Base-by-base conservation (phyloP, 129 eudicot species). In the Heracleum sosnowskyi region DNA sequence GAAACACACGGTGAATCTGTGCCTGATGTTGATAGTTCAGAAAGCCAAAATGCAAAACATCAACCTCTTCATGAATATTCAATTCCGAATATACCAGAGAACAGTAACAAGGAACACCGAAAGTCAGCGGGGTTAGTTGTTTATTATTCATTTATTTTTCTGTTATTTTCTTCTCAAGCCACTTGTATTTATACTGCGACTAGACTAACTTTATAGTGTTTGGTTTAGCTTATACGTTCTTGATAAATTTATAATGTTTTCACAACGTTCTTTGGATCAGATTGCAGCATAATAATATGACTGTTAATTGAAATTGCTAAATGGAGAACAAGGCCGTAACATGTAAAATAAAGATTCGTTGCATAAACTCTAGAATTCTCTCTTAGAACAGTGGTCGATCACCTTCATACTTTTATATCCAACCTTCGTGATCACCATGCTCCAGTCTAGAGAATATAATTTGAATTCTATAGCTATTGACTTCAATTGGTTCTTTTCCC, bases 51-150 rank as follows among this genome's bases (percentile, higher is more conserved):
- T 74, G 60, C 26, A 49, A 40, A 74, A 74, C 13, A 45, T 15
- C 77, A 16, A 26, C 39, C 39, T 7, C 28, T 13, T 18, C 36
- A 49, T 74, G 60, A 28, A 77, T 24, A 28, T 76, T 49, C 57
- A 75, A 36, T 60, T 77, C 51, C 83, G 22, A 77, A 80, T 84
- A 72, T 75, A 74, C 49, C 72, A 42, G 78, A 83, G 51, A 51
- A 79, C 69, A 44, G 8, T 15, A 81, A 75, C 66, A 78, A 85
- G 82, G 53, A 68, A 24, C 78, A 74, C 35, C 42, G 36, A 45
- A 39, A 31, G 4, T 47, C 45, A 11, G 34, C 75, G 20, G 69
- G 68, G 46, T 75, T 46, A 47, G 80, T 63, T 41, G 33, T 36
- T 73, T 33, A 73, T 75, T 41, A 11, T 29, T 24, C 18, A 44